Evolutionary conservation across 768 basidiomycete genomes (phyloP).

Genomic region (Mycena epipterygia): DNA sequence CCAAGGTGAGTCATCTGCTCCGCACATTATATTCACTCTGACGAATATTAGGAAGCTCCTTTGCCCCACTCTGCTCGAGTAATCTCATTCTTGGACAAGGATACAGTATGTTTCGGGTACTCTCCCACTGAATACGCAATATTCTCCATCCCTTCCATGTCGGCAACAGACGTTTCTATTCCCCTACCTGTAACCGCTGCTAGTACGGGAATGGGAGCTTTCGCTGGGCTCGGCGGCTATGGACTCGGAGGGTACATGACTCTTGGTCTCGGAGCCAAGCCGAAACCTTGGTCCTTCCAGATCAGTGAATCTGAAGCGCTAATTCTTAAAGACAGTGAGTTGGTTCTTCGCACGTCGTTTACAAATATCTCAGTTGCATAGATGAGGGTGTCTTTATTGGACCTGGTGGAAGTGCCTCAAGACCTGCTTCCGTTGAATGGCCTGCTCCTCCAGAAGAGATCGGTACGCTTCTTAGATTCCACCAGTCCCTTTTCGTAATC

Average conservation of each 20-base stretch:
- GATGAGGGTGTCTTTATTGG: conserved; percentile 80
- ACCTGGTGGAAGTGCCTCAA: conserved; percentile 66
- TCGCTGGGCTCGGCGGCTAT: conserved; percentile 69
- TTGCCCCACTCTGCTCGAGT: conserved; percentile 93
- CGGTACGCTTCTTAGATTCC: conserved; percentile 53
- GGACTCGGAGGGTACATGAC: conserved; percentile 89
- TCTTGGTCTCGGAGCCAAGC: conserved; percentile 80
- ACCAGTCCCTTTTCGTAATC: background rate
- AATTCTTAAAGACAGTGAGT: conserved; percentile 85
- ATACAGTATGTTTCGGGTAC: conserved; percentile 81
- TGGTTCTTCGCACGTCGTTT: background rate
- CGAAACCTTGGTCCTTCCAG: conserved; percentile 72
- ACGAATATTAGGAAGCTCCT: conserved; percentile 72
- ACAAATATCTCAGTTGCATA: conserved; percentile 42
- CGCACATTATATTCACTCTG: background rate
- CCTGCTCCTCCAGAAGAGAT: conserved; percentile 87
- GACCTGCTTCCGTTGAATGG: conserved; percentile 73
- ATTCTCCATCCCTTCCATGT: conserved; percentile 73
- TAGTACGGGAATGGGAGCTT: conserved; percentile 75
- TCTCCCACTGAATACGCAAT: conserved; percentile 83
- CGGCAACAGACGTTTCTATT: conserved; percentile 67
- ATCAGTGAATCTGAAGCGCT: conserved; percentile 74
- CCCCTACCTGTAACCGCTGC: conserved; percentile 59
- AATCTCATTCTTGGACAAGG: conserved; percentile 78
- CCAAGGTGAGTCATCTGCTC: conserved; percentile 63